Percentiles rank a stretch among this genome's conserved stretches.
These are phyloP conservation scores for Blastobotrys serpentis DNA, from an alignment of 1,139 yeast genomes.

Conservation along the genomic window DNA sequence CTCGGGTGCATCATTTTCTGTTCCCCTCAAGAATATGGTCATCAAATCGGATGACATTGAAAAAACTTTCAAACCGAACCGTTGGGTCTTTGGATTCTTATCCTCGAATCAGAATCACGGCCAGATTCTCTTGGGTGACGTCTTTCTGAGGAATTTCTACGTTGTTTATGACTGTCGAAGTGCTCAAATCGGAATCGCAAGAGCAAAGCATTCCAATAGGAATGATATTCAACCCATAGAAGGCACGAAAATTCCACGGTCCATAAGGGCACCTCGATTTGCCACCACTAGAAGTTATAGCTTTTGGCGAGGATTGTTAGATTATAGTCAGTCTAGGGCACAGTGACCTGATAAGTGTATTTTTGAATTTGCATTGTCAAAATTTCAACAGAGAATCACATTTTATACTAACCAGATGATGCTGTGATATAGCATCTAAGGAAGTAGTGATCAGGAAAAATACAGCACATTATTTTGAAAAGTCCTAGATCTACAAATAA, in stretches of 20 bases:
- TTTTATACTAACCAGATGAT: no score
- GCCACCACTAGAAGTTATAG: background rate
- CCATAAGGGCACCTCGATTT: background rate
- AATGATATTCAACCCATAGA: slow-evolving; percentile 6
- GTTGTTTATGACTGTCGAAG: slow-evolving; percentile 30
- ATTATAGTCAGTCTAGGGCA: background rate
- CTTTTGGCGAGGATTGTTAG: background rate
- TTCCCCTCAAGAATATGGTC: slow-evolving; percentile 23
- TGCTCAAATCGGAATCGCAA: slow-evolving; percentile 31
- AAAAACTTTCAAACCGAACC: slow-evolving; percentile 22
- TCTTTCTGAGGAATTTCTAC: slow-evolving; percentile 31
- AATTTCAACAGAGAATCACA: background rate
- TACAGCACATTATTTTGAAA: background rate
- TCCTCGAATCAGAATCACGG: slow-evolving; percentile 23
- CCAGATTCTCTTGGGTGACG: slow-evolving; percentile 32
- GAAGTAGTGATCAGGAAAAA: background rate
- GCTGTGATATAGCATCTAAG: no score
- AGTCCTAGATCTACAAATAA: background rate
- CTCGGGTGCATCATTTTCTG: slow-evolving; percentile 24
- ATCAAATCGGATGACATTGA: slow-evolving; percentile 26
- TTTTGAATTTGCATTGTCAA: no score
- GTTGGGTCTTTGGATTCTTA: slow-evolving; percentile 26
- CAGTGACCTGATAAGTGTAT: background rate
- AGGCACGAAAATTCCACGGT: background rate
- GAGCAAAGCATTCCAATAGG: slow-evolving; percentile 23